Conservation (phyloP, 768 basidiomycete species). For the Termitomyces sp. region DNA sequence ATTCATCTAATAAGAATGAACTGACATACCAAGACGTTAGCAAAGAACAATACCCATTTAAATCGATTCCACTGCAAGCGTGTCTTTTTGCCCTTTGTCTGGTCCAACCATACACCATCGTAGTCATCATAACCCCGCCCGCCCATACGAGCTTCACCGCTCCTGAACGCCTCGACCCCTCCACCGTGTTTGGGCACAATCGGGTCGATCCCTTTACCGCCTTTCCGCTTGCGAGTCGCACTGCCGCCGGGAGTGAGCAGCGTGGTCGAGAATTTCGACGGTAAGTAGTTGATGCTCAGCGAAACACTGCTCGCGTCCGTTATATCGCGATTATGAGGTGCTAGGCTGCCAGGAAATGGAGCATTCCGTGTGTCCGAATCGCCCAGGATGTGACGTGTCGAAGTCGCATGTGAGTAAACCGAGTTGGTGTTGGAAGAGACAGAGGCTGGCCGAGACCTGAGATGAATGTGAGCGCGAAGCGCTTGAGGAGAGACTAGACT, state of each 20-base stretch:
- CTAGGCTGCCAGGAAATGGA: conserved; percentile 33
- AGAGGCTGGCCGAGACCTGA: conserved; percentile 36
- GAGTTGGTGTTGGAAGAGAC: conserved; percentile 36
- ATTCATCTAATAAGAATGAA: background rate
- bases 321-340: conserved; percentile 4
- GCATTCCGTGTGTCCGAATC: conserved; percentile 31
- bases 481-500: background rate
- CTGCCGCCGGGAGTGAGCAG: conserved; percentile 36
- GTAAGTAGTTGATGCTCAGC: conserved; percentile 56
- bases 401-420: conserved; percentile 43
- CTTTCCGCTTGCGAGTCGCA: conserved; percentile 23
- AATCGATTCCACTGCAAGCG: conserved; percentile 75
- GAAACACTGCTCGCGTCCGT: conserved; percentile 24
- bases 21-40: conserved; percentile 50
- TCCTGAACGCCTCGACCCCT: conserved; percentile 54
- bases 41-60: conserved; percentile 63
- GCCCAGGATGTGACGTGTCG: conserved; percentile 48
- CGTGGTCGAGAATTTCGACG: conserved; percentile 56
- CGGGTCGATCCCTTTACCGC: conserved; percentile 23
- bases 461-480: conserved; percentile 21
- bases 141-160: conserved; percentile 42
- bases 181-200: conserved; percentile 54
- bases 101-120: conserved; percentile 34
- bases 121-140: conserved; percentile 41
- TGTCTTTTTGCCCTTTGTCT: conserved; percentile 34